Base-by-base conservation (phyloP, 805 yeast genomes). In the Candida succiphila region DNA sequence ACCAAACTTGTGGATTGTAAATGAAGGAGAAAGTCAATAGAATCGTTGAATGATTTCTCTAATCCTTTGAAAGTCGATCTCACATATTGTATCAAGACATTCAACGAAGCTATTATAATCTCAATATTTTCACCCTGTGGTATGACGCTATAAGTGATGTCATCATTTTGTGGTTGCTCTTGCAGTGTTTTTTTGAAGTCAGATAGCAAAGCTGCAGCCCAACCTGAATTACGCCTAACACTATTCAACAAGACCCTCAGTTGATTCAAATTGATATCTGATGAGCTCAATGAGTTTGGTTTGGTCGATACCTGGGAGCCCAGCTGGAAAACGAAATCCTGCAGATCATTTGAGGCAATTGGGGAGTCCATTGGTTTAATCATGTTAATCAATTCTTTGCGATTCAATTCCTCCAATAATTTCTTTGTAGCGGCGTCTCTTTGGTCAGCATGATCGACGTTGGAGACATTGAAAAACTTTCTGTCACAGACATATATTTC, bases 401-500 rank as follows among this genome's bases (percentile, higher is more conserved):
- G 40, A 25, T 43, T 45, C 21, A 58, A 36, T 23, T 52, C 52
- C 5, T 43, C 45, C 3, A 45, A 26, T 25, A 18, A 45, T 44
- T 3, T 43, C 31, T 8, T 16, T 24, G 12, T 15, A n/a, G 7
- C 15, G 3, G 4, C 14, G 16, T 12, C 13, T 21, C 8, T 16
- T 20, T 9, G 43, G 19, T 4, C 31, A 17, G 41, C 29, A 1
- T 35, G 32, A 6, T 40, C 42, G 4, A 30, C 15, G 9, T 41
- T 44, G 34, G 39, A 44, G 10, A 45, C 45, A 27, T 51, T 52
- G 41, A 80, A 79, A 30, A 73, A 54, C 30, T 75, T 63, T 49
- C 78, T 71, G 50, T 81, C 86, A 52, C 66, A 80, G 1, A 72
- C 75, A 49, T 68, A 79, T 4, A 79, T 59, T 37, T 76, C 81